A percentile compares a stretch with the other conserved stretches of the same genome.
Conservation (phyloP, 768 basidiomycete genomes). For the Suillus weaverae region DNA sequence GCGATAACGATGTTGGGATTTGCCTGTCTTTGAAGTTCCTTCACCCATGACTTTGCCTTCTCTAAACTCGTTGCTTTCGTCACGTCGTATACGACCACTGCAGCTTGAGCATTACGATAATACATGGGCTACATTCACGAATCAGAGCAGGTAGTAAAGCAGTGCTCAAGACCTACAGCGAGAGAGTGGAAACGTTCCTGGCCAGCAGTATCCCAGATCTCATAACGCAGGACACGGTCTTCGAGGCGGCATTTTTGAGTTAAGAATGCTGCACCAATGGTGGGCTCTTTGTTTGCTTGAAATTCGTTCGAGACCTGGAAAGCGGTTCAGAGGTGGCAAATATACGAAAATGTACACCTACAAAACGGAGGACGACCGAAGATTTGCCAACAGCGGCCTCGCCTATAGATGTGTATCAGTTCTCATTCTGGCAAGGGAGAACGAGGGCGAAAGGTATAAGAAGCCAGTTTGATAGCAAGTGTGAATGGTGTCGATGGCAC, state of each 20-base stretch:
- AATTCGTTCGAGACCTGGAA: conserved; percentile 92
- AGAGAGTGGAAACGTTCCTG: conserved; percentile 98
- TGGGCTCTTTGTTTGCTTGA: conserved; percentile 98
- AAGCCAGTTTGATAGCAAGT: neutral
- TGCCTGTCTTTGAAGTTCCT: conserved; percentile 97
- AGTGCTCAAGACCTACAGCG: conserved; percentile 58
- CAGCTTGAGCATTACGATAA: conserved; percentile 96
- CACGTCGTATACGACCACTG: conserved; percentile 97
- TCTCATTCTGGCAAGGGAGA: neutral
- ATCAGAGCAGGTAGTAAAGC: conserved; percentile 9
- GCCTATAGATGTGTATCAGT: conserved; percentile 47
- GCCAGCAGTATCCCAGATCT: conserved; percentile 97
- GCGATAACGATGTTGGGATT: conserved; percentile 99
- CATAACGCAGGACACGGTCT: conserved; percentile 89
- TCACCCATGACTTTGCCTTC: conserved; percentile 99
- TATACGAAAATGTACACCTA: conserved; percentile 40
- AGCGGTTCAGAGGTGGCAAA: conserved; percentile 8
- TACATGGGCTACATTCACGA: conserved; percentile 80
- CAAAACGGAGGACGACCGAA: conserved; percentile 96
- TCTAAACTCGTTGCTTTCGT: conserved; percentile 95
- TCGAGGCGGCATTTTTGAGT: conserved; percentile 96
- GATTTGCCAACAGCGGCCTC: conserved; percentile 99
- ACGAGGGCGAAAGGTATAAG: neutral
- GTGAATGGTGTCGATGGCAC: neutral
- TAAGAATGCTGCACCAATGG: conserved; percentile 94